These are phyloP conservation scores for Colletotrichum sp. DNA, from an alignment of 2,329 filamentous ascomycete species.

Conservation along the genomic window DNA sequence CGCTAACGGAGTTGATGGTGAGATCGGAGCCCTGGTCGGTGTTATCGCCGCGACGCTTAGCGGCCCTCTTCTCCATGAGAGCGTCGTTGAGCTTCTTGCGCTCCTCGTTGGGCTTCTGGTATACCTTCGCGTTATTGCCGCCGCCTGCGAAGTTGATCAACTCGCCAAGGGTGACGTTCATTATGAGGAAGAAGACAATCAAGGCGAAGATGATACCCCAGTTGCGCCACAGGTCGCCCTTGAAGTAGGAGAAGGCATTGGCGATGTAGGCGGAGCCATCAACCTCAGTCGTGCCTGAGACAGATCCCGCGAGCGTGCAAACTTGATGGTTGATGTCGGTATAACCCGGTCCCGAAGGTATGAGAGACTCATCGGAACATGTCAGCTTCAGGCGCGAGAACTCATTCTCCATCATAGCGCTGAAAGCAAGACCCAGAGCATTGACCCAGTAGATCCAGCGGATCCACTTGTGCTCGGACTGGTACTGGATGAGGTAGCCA, in stretches of 20 bases:
- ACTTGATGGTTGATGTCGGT: conserved; percentile 76
- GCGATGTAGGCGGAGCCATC: conserved; percentile 73
- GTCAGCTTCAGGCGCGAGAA: conserved; percentile 73
- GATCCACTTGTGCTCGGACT: conserved; percentile 75
- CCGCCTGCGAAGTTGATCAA: conserved; percentile 78
- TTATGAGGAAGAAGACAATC: conserved; percentile 75
- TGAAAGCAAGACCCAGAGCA: conserved; percentile 75
- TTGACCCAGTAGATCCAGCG: conserved; percentile 85
- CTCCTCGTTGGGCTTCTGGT: conserved; percentile 72
- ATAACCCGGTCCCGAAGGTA: conserved; percentile 76
- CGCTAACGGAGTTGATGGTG: conserved; percentile 63
- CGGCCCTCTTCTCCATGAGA: conserved; percentile 63
- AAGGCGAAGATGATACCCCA: conserved; percentile 81
- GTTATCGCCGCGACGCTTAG: conserved; percentile 53
- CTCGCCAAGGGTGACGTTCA: conserved; percentile 82
- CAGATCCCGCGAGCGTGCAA: conserved; percentile 79
- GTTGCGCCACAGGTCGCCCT: conserved; percentile 78
- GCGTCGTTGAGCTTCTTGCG: conserved; percentile 69
- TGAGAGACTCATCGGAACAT: conserved; percentile 70
- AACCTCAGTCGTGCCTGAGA: conserved; percentile 67
- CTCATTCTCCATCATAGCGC: conserved; percentile 85
- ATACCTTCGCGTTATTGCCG: conserved; percentile 82
- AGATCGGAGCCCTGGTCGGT: conserved; percentile 52
- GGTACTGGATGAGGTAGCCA: conserved; percentile 84
- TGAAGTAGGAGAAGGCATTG: conserved; percentile 70